Base-by-base conservation (phyloP, 495 filamentous ascomycete species). In the Daldinia decipiens region DNA sequence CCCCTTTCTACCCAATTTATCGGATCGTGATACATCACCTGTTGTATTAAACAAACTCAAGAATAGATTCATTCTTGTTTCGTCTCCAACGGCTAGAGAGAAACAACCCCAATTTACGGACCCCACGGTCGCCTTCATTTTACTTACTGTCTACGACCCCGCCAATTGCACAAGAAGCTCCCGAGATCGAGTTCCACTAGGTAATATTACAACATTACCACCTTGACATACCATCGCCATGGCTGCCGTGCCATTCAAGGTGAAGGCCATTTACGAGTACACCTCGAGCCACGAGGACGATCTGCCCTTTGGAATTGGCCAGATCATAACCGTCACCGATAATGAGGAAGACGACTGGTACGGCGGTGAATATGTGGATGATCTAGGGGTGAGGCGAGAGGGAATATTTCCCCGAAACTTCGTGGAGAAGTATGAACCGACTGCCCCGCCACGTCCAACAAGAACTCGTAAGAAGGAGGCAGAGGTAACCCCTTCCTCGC, bases 391-490 rank as follows among this genome's bases (percentile, higher is more conserved):
- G 55, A 93, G 91, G 74, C 86, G 89, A 70, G 91, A 97, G 76
- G 95, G 95, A 36, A 91, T 99, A 62, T 99, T 99, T 81, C 95
- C 95, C 13, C 91, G 89, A 75, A 99, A 98, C 81, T 99, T 99
- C 73, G 96, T 99, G 58, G 95, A 99, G 79, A 90, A 90, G 77
- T 97, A 92, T 77, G 93, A 97, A 70, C 95, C 96, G 26, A 92
- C 90, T 66, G 90, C 93, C 65, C 95, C 95, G 61, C 93, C 94
- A 34, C 89, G 95, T 45, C 95, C 95, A 50, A 83, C 88, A 17
- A 88, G 95, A 63, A 82, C 81, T 21, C 89, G 92, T 47, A 97
- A 91, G 83, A 94, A 88, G 78, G 93, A 96, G 67, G 64, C 78
- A 13, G 85, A 87, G 32, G 67, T 75, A 36, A 73, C 75, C 51